Evolutionary conservation across 2,329 filamentous ascomycete genomes (phyloP).

Genomic region (Penicillium sp.): DNA sequence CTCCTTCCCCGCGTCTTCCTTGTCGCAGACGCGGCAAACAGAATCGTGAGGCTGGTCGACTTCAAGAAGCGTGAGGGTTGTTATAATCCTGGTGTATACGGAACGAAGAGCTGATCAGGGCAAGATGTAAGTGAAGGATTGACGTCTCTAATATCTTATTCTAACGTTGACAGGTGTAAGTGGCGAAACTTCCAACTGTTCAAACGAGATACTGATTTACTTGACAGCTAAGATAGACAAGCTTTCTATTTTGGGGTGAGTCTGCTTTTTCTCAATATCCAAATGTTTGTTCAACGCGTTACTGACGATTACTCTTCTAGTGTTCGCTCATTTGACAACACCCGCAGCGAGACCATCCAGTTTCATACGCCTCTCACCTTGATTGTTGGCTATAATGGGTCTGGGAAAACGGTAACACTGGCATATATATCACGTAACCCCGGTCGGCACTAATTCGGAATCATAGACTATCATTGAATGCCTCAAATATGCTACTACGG

Average conservation of each 20-base stretch:
- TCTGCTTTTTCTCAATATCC: neutral
- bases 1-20: conserved; percentile 24
- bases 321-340: conserved; percentile 84
- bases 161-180: conserved; percentile 38
- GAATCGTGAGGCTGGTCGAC: conserved; percentile 8
- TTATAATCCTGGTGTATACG: neutral
- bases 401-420: conserved; percentile 79
- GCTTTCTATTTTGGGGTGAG: conserved; percentile 77
- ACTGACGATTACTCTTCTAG: conserved; percentile 40
- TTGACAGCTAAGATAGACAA: conserved; percentile 80
- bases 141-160: neutral
- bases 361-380: conserved; percentile 92
- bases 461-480: conserved; percentile 89
- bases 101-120: neutral
- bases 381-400: conserved; percentile 97
- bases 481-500: conserved; percentile 96
- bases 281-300: neutral
- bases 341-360: conserved; percentile 75
- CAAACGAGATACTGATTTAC: conserved; percentile 9
- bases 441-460: conserved; percentile 12
- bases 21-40: conserved; percentile 22
- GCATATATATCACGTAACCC: neutral
- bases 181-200: conserved; percentile 10
- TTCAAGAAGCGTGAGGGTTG: neutral
- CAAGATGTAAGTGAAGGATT: conserved; percentile 15